A percentile compares a stretch with the other conserved stretches of the same genome.
Evolutionary conservation across 768 basidiomycete species (phyloP).

Genomic region (Mycena albidolilacea): DNA sequence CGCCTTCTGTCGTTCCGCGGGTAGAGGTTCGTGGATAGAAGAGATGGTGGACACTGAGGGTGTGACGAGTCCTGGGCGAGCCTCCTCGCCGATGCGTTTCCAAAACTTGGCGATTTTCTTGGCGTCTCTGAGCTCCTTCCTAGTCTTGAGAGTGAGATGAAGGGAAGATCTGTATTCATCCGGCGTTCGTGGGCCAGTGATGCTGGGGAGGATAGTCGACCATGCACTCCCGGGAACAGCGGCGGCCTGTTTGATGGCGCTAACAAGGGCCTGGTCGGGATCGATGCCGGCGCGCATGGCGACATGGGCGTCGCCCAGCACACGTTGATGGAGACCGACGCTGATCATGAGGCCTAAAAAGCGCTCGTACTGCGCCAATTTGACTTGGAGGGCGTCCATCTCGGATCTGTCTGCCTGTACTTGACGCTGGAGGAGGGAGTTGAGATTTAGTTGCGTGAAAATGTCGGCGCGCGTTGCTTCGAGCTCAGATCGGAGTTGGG

Average conservation of each 20-base stretch:
- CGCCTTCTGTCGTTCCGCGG: conserved; percentile 55
- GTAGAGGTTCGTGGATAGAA: conserved; percentile 51
- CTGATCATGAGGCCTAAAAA: conserved; percentile 51
- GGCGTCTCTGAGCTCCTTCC: conserved; percentile 59
- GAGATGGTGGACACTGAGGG: conserved; percentile 59
- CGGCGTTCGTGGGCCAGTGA: conserved; percentile 51
- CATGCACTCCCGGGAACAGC: conserved; percentile 55
- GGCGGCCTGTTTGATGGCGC: conserved; percentile 61
- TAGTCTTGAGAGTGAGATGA: conserved; percentile 59
- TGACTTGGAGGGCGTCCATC: conserved; percentile 38
- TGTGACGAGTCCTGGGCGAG: conserved; percentile 49
- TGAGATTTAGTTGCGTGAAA: conserved; percentile 37
- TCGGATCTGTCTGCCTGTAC: conserved; percentile 35
- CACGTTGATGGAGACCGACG: conserved; percentile 51
- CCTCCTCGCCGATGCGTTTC: conserved; percentile 57
- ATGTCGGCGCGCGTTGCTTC: conserved; percentile 36
- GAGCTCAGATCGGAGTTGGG: conserved; percentile 29
- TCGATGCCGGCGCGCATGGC: conserved; percentile 49
- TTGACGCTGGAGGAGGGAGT: conserved; percentile 31
- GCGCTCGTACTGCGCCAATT: conserved; percentile 40
- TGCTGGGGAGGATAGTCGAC: conserved; percentile 55
- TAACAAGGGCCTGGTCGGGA: conserved; percentile 59
- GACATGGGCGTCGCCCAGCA: conserved; percentile 51
- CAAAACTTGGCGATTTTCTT: conserved; percentile 63
- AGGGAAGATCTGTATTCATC: conserved; percentile 64